These are phyloP conservation scores for Hyaloperonospora arabidopsidis DNA, from an alignment of 352 stramenopile species.

Conservation along the genomic window DNA sequence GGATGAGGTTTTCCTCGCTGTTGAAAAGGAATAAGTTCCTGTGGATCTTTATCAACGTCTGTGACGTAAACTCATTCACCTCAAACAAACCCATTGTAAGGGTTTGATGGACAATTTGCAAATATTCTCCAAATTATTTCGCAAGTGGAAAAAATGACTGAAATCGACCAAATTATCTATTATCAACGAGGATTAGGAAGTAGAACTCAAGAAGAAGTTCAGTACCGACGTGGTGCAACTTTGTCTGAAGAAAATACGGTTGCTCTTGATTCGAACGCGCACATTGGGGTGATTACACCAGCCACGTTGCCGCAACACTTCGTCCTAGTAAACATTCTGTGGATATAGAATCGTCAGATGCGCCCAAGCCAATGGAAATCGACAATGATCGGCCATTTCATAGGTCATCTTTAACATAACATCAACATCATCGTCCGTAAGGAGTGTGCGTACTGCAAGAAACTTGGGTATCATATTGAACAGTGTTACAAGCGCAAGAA, in stretches of 20 bases:
- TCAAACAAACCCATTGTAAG: conserved; percentile 8
- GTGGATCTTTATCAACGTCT: conserved; percentile 9
- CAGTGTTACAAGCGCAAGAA: not conserved
- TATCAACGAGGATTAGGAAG: conserved; percentile 1
- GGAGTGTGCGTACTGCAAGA: not conserved
- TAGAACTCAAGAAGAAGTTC: conserved; percentile 5
- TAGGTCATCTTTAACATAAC: not conserved
- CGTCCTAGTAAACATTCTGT: not conserved
- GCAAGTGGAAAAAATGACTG: conserved; percentile 14
- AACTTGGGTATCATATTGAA: not conserved
- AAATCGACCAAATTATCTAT: conserved; percentile 13
- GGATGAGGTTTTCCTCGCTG: not conserved
- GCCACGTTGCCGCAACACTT: not conserved
- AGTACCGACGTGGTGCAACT: conserved; percentile 9
- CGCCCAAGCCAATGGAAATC: not conserved
- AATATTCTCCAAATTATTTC: conserved; percentile 7
- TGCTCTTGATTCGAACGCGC: conserved; percentile 5
- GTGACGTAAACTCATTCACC: conserved; percentile 5
- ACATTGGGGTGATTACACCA: not conserved
- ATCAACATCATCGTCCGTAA: not conserved
- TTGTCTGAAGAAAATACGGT: conserved; percentile 1
- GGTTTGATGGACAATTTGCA: conserved; percentile 4
- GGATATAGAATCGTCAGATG: not conserved
- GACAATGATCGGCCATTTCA: not conserved
- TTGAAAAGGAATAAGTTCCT: conserved; percentile 4